These are phyloP conservation scores for Voacanga thouarsii DNA, from an alignment of 257 asterid genomes.

Conservation along the genomic window DNA sequence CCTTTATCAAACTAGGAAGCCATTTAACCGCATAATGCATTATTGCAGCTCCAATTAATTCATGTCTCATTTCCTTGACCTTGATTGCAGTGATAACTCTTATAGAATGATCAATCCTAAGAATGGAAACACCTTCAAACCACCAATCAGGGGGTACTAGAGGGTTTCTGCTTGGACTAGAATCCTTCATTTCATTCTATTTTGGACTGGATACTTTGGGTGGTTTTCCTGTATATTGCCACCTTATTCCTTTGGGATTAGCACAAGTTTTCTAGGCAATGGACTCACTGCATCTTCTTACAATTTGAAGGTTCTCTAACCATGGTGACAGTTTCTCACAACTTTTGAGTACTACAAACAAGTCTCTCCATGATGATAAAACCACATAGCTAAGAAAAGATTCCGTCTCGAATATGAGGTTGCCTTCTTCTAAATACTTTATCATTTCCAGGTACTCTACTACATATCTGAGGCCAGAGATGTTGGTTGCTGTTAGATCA, in stretches of 20 bases:
- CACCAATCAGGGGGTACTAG: conserved; percentile 95
- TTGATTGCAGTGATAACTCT: conserved; percentile 83
- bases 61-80: conserved; percentile 88
- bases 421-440: conserved; percentile 94
- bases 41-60: conserved; percentile 70
- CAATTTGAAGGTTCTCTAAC: conserved; percentile 95
- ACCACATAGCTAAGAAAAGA: conserved; percentile 96
- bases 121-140: conserved; percentile 86
- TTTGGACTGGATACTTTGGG: conserved; percentile 71
- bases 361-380: conserved; percentile 93
- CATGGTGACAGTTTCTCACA: conserved; percentile 86
- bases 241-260: conserved; percentile 86
- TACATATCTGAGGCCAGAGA: conserved; percentile 88
- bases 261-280: conserved; percentile 99
- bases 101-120: conserved; percentile 84
- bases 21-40: conserved; percentile 76
- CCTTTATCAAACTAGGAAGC: conserved; percentile 67
- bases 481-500: conserved; percentile 72
- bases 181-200: conserved; percentile 72
- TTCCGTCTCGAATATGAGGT: conserved; percentile 88
- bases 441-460: conserved; percentile 96
- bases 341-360: conserved; percentile 68
- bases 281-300: conserved; percentile 86
- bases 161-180: conserved; percentile 65
- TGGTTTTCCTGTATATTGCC: conserved; percentile 83